A percentile compares a stretch with the other conserved stretches of the same genome.
phyloP scores from a whole-genome alignment of 2,329 filamentous ascomycete species.

The Calonectria crousiana region DNA sequence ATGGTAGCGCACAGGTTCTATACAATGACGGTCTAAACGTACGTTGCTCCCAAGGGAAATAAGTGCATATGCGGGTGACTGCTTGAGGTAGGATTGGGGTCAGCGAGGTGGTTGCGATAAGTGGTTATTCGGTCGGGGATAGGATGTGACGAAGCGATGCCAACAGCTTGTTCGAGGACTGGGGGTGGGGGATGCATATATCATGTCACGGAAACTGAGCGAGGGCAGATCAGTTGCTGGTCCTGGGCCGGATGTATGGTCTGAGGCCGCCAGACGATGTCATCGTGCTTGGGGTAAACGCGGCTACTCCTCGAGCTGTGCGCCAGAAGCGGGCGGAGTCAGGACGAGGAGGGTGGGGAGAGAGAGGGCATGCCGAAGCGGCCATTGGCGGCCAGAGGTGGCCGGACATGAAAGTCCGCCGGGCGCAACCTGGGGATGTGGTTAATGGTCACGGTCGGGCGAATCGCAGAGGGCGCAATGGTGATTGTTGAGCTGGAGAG shows the following conservation, averaged over 20 bases:
- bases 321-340: conserved; percentile 26
- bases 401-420: conserved; percentile 44
- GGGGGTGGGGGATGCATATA: conserved; percentile 29
- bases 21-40: conserved; percentile 25
- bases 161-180: conserved; percentile 19
- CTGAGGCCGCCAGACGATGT: conserved; percentile 23
- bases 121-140: conserved; percentile 20
- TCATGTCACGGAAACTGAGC: conserved; percentile 21
- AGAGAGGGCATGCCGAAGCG: conserved; percentile 9
- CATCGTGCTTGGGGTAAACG: conserved; percentile 33
- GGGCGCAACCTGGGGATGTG: conserved; percentile 23
- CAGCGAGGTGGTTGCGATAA: conserved; percentile 29
- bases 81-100: conserved; percentile 19
- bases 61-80: conserved; percentile 23
- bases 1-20: conserved; percentile 35
- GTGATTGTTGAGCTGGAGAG: conserved; percentile 4
- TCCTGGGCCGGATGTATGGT: conserved; percentile 30
- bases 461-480: conserved; percentile 6
- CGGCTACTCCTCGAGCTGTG: conserved; percentile 28
- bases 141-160: conserved; percentile 19
- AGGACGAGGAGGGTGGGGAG: conserved; percentile 34
- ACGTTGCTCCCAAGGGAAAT: conserved; percentile 14
- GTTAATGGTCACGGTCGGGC: neutral
- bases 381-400: conserved; percentile 35
- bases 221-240: conserved; percentile 33